These are phyloP conservation scores for Skeletonema menzelii DNA, from an alignment of 108 stramenopile genomes.

Conservation along the genomic window DNA sequence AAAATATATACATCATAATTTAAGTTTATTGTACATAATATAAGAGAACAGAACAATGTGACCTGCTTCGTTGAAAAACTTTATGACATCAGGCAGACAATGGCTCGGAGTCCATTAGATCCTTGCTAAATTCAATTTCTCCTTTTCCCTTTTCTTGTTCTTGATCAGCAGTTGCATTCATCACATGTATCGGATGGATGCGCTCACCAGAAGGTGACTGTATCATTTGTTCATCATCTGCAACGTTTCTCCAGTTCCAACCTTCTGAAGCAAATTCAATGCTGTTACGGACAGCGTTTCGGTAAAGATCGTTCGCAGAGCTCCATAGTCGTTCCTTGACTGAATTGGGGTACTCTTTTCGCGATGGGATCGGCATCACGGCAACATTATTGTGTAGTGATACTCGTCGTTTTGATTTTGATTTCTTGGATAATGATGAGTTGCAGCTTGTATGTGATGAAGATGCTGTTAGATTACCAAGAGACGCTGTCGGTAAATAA, in stretches of 20 bases:
- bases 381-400: slow-evolving; percentile 56
- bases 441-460: slow-evolving; percentile 24
- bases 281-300: slow-evolving; percentile 50
- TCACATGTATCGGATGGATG: slow-evolving; percentile 78
- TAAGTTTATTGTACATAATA: not conserved
- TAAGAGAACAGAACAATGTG: not conserved
- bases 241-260: slow-evolving; percentile 52
- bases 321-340: slow-evolving; percentile 44
- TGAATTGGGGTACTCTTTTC: slow-evolving; percentile 51
- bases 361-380: slow-evolving; percentile 51
- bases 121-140: not conserved
- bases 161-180: slow-evolving; percentile 6
- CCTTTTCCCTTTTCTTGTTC: not conserved
- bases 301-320: slow-evolving; percentile 28
- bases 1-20: not conserved
- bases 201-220: slow-evolving; percentile 76
- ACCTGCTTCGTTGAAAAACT: not conserved
- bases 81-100: not conserved
- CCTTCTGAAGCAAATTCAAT: slow-evolving; percentile 62
- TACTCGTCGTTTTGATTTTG: slow-evolving; percentile 37
- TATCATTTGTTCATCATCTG: slow-evolving; percentile 84
- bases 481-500: slow-evolving; percentile 18
- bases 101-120: slow-evolving; percentile 18
- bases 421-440: slow-evolving; percentile 21
- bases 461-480: slow-evolving; percentile 24